Evolutionary conservation across 768 basidiomycete genomes (phyloP).

Genomic region (Sutorius australiensis): DNA sequence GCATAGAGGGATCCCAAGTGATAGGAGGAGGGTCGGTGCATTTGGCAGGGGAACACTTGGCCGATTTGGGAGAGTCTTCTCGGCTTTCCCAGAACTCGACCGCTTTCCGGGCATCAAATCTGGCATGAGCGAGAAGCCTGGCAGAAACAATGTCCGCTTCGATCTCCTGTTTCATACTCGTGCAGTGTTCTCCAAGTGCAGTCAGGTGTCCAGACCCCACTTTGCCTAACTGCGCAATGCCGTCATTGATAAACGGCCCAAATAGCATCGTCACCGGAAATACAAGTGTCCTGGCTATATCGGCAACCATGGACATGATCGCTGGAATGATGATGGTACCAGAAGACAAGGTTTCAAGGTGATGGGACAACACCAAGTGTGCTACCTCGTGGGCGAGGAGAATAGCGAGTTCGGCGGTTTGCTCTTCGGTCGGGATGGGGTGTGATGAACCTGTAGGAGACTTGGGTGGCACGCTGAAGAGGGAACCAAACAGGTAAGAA

Average conservation of each 20-base stretch:
- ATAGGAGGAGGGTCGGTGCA: conserved; percentile 5
- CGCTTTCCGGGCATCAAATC: conserved; percentile 82
- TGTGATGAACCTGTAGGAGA: conserved; percentile 33
- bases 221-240: conserved; percentile 76
- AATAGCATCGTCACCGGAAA: conserved; percentile 91
- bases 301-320: conserved; percentile 69
- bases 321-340: conserved; percentile 80
- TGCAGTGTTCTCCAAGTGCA: conserved; percentile 71
- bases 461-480: conserved; percentile 34
- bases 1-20: conserved; percentile 21
- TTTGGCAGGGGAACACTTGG: conserved; percentile 20
- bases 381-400: conserved; percentile 92
- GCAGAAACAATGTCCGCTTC: conserved; percentile 91
- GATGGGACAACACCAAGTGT: conserved; percentile 87
- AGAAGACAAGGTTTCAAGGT: conserved; percentile 87
- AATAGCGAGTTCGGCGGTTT: conserved; percentile 85
- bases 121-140: conserved; percentile 85
- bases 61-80: conserved; percentile 25
- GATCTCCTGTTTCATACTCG: conserved; percentile 78
- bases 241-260: conserved; percentile 95
- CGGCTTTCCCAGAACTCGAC: conserved; percentile 79
- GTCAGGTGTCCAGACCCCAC: conserved; percentile 72
- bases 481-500: conserved; percentile 45
- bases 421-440: conserved; percentile 67
- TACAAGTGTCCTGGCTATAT: conserved; percentile 70